Evolutionary conservation across 352 stramenopile species (phyloP).

Genomic region (Globisporangium paroecandrum): DNA sequence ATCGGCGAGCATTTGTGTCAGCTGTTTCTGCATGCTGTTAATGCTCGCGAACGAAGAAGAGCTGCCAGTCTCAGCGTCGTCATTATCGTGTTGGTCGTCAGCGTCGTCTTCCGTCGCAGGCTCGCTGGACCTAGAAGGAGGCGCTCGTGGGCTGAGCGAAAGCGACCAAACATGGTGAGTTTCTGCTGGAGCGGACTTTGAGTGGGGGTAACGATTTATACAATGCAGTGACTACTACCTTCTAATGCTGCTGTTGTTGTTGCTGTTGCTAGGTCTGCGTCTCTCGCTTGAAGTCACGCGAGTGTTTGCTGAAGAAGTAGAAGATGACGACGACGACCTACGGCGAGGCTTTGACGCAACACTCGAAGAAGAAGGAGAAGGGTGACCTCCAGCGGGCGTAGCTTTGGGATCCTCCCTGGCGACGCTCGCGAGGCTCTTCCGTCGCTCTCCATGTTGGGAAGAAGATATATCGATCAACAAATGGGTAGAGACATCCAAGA

Average conservation of each 20-base stretch:
- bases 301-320: conserved; percentile 5
- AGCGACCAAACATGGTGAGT: neutral
- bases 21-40: conserved; percentile 26
- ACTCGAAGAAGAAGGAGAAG: neutral
- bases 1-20: conserved; percentile 33
- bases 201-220: neutral
- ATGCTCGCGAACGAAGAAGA: conserved; percentile 10
- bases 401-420: conserved; percentile 15
- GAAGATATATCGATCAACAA: neutral
- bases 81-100: neutral
- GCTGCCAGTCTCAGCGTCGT: neutral
- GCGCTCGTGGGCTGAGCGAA: conserved; percentile 21
- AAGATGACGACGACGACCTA: conserved; percentile 6
- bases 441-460: conserved; percentile 16
- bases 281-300: conserved; percentile 1
- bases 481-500: neutral
- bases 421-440: neutral
- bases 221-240: neutral
- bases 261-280: conserved; percentile 6
- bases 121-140: conserved; percentile 23
- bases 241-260: conserved; percentile 16
- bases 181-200: neutral
- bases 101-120: conserved; percentile 35
- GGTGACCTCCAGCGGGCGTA: conserved; percentile 8
- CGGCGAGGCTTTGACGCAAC: conserved; percentile 2